A percentile compares a stretch with the other conserved stretches of the same genome.
These are phyloP conservation scores for Lunularia cruciata DNA, from an alignment of 225 moss, liverwort and hornwort genomes.

Conservation along the genomic window DNA sequence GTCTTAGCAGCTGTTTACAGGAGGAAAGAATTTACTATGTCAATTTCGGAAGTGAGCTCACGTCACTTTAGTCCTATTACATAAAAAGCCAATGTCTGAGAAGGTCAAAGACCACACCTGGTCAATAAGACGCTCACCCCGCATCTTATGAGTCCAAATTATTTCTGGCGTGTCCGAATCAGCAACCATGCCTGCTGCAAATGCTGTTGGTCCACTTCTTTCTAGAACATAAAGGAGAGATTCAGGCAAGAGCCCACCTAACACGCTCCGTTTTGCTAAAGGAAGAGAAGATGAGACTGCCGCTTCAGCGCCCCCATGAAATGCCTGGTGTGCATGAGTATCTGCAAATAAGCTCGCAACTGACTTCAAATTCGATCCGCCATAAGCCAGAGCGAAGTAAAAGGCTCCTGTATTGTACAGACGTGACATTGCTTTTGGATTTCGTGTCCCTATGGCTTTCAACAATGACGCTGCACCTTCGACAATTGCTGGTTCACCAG, in stretches of 20 bases:
- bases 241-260: slow-evolving; percentile 86
- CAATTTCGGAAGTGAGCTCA: no score
- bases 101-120: slow-evolving; percentile 58
- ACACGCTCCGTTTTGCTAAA: slow-evolving; percentile 82
- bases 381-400: slow-evolving; percentile 87
- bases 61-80: no score
- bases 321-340: slow-evolving; percentile 82
- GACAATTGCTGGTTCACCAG: slow-evolving; percentile 86
- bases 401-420: slow-evolving; percentile 87
- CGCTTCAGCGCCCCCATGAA: slow-evolving; percentile 93
- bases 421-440: slow-evolving; percentile 92
- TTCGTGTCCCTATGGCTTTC: slow-evolving; percentile 73
- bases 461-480: slow-evolving; percentile 80
- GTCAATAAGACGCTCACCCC: slow-evolving; percentile 86
- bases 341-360: slow-evolving; percentile 84
- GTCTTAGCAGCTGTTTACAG: no score
- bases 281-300: slow-evolving; percentile 92
- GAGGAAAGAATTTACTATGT: no score
- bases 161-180: slow-evolving; percentile 95
- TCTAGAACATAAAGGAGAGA: slow-evolving; percentile 84
- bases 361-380: slow-evolving; percentile 83
- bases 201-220: slow-evolving; percentile 77
- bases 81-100: no score
- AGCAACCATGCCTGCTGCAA: slow-evolving; percentile 77
- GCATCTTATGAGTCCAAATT: slow-evolving; percentile 94